Conservation (phyloP, 352 stramenopile species). For the Phytophthora hibernalis region DNA sequence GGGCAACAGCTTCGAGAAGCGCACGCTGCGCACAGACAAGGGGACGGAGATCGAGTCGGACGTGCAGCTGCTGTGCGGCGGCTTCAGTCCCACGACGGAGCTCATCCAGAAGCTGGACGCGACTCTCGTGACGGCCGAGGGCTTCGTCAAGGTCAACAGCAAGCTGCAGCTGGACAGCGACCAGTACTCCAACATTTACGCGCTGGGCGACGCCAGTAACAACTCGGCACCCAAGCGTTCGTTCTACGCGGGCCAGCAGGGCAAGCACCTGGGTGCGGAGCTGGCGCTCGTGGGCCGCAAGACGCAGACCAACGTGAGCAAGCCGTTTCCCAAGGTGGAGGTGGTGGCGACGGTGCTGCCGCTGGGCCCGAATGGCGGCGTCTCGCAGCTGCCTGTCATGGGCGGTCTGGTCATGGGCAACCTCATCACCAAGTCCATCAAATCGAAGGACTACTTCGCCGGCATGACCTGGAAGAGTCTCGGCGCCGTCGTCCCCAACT, state of each 20-base stretch:
- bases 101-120: slow-evolving; percentile 46
- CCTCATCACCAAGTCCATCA: slow-evolving; percentile 54
- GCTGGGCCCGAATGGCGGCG: slow-evolving; percentile 60
- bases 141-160: slow-evolving; percentile 55
- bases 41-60: slow-evolving; percentile 58
- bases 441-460: slow-evolving; percentile 59
- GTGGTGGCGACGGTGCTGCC: slow-evolving; percentile 48
- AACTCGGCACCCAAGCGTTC: slow-evolving; percentile 52
- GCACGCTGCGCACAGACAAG: slow-evolving; percentile 54
- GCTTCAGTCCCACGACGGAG: slow-evolving; percentile 48
- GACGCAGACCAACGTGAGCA: slow-evolving; percentile 43
- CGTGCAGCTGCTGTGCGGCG: slow-evolving; percentile 51
- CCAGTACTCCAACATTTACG: slow-evolving; percentile 58
- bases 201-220: slow-evolving; percentile 59
- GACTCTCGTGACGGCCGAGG: slow-evolving; percentile 42
- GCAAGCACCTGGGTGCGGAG: slow-evolving; percentile 47
- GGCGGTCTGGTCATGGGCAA: slow-evolving; percentile 61
- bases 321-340: slow-evolving; percentile 50
- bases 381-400: slow-evolving; percentile 59
- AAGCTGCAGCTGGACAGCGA: slow-evolving; percentile 52
- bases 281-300: slow-evolving; percentile 48
- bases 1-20: slow-evolving; percentile 51
- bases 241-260: slow-evolving; percentile 52
- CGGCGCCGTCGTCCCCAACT: slow-evolving; percentile 40
- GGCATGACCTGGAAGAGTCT: slow-evolving; percentile 45